phyloP scores from a whole-genome alignment of 495 filamentous ascomycete species.

The Cudoniella acicularis region DNA sequence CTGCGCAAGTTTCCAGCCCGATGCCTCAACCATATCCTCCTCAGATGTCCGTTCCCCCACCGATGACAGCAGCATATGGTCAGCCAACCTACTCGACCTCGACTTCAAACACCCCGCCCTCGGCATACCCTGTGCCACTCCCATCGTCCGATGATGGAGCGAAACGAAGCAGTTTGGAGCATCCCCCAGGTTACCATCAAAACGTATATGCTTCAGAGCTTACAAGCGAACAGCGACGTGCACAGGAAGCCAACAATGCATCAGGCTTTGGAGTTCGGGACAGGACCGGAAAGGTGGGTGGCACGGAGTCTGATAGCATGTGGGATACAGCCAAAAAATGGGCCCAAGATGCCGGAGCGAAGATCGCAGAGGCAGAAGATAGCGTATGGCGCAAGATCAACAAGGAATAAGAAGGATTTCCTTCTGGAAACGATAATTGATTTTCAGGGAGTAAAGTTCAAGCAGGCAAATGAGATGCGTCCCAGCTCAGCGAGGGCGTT shows the following conservation, averaged over 20 bases:
- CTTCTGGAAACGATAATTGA: neutral
- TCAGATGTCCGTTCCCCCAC: constrained; percentile 24
- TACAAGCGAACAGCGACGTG: constrained; percentile 25
- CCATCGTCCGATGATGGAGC: constrained; percentile 6
- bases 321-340: constrained; percentile 47
- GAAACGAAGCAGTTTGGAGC: constrained; percentile 32
- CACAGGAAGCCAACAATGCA: constrained; percentile 13
- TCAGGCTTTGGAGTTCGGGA: constrained; percentile 23
- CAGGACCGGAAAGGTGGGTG: neutral
- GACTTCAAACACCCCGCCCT: constrained; percentile 19
- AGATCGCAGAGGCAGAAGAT: constrained; percentile 50
- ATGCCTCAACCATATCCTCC: constrained; percentile 26
- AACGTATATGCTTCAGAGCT: constrained; percentile 40
- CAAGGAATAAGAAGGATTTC: constrained; percentile 20
- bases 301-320: constrained; percentile 26
- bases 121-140: constrained; percentile 19
- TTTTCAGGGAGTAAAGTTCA: neutral
- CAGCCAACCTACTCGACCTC: constrained; percentile 23
- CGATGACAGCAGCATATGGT: constrained; percentile 7
- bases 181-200: constrained; percentile 47
- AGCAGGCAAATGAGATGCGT: neutral
- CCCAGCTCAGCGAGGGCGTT: neutral
- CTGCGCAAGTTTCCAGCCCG: constrained; percentile 10
- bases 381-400: constrained; percentile 56
- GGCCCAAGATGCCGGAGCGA: constrained; percentile 46